Conservation (phyloP, 2,329 filamentous ascomycete genomes). For the Diaporthe citriasiana region DNA sequence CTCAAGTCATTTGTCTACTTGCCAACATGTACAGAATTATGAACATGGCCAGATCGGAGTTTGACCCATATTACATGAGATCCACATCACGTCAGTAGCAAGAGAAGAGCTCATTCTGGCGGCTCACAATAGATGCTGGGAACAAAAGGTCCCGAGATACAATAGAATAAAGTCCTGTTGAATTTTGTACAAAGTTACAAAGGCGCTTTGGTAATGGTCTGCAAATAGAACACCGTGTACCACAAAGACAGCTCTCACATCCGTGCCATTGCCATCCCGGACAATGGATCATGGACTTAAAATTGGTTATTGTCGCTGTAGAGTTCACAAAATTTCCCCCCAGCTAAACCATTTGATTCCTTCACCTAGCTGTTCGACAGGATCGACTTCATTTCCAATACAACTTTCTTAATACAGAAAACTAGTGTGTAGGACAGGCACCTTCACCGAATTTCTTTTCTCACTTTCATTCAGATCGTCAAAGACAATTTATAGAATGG, state of each 20-base stretch:
- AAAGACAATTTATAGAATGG: background rate
- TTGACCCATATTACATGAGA: no score
- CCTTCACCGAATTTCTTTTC: background rate
- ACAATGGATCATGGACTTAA: background rate
- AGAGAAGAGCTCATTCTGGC: background rate
- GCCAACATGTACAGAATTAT: background rate
- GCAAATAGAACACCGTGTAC: background rate
- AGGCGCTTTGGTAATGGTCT: background rate
- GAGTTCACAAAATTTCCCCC: fast-evolving
- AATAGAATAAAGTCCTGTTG: background rate
- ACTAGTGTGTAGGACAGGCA: background rate
- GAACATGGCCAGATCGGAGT: background rate
- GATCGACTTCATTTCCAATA: background rate
- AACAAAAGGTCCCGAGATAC: background rate
- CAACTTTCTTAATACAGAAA: background rate
- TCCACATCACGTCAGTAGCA: no score
- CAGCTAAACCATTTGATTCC: background rate
- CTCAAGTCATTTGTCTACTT: background rate
- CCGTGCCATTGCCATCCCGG: no score
- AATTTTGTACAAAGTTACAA: background rate
- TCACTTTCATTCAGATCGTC: background rate
- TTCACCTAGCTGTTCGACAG: background rate
- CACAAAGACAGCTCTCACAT: background rate
- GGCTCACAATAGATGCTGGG: background rate
- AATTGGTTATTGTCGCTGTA: background rate